These are phyloP conservation scores for Bruguiera gymnorhiza DNA, from an alignment of 345 rosid genomes.

Conservation along the genomic window DNA sequence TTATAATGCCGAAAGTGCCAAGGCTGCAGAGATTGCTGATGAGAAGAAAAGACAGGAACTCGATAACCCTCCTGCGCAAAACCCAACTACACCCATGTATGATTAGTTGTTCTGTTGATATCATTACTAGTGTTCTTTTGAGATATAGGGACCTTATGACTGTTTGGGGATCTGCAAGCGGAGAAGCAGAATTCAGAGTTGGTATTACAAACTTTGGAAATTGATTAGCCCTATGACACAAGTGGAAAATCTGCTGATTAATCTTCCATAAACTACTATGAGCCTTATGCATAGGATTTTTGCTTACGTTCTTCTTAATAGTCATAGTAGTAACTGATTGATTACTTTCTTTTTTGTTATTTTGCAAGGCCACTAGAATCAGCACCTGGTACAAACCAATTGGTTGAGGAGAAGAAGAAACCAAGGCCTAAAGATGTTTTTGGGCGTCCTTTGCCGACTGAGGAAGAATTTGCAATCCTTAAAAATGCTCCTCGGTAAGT, in stretches of 20 bases:
- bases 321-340: background rate
- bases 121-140: background rate
- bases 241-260: too few relatives aligned
- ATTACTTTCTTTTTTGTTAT: conserved; percentile 4
- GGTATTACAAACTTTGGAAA: too few relatives aligned
- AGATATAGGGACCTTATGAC: too few relatives aligned
- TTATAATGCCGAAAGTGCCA: conserved; percentile 90
- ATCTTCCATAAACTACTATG: too few relatives aligned
- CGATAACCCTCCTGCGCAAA: conserved; percentile 24
- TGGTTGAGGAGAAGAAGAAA: conserved; percentile 62
- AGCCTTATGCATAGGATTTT: too few relatives aligned
- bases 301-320: too few relatives aligned
- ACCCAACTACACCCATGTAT: conserved; percentile 43
- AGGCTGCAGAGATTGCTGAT: conserved; percentile 81
- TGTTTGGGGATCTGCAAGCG: too few relatives aligned
- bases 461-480: conserved; percentile 78
- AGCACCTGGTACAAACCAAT: conserved; percentile 19
- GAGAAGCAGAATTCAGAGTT: too few relatives aligned
- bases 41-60: conserved; percentile 41
- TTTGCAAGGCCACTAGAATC: conserved; percentile 34
- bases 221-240: too few relatives aligned
- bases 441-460: conserved; percentile 94
- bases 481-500: conserved; percentile 84
- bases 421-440: conserved; percentile 89
- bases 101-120: background rate